phyloP scores from a whole-genome alignment of 2,329 filamentous ascomycete genomes.

The Aureobasidium leucospermi region DNA sequence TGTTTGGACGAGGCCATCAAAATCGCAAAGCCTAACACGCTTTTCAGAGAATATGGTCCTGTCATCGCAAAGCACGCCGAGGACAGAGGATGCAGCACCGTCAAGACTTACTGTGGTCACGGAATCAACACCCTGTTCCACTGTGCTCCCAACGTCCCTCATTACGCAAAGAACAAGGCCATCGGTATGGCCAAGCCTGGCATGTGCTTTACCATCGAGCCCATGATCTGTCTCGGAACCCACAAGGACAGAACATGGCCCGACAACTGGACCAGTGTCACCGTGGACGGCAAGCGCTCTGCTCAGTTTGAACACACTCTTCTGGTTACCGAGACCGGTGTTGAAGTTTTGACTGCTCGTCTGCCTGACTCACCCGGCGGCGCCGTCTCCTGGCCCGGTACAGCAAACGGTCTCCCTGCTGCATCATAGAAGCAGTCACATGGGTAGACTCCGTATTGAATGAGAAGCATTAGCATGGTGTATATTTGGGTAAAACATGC shows the following conservation, averaged over 20 bases:
- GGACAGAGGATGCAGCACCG: conserved; percentile 74
- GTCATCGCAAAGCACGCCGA: conserved; percentile 95
- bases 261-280: conserved; percentile 97
- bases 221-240: conserved; percentile 91
- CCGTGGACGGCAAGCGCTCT: conserved; percentile 78
- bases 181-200: conserved; percentile 89
- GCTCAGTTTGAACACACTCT: conserved; percentile 92
- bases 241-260: conserved; percentile 95
- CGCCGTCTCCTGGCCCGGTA: conserved; percentile 52
- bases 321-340: conserved; percentile 73
- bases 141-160: conserved; percentile 85
- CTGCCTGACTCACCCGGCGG: conserved; percentile 68
- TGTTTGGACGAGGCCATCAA: conserved; percentile 87
- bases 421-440: background rate
- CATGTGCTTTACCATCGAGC: conserved; percentile 98
- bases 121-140: conserved; percentile 94
- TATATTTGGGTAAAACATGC: background rate
- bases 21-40: conserved; percentile 83
- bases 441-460: background rate
- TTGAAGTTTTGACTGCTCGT: conserved; percentile 73
- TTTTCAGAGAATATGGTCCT: conserved; percentile 89
- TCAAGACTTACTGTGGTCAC: conserved; percentile 93
- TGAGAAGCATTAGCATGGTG: conserved; percentile 1
- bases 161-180: conserved; percentile 98
- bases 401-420: conserved; percentile 7